A percentile compares a stretch with the other conserved stretches of the same genome.
phyloP scores from a whole-genome alignment of 1,284 basidiomycete species.

The Boletus sp. region DNA sequence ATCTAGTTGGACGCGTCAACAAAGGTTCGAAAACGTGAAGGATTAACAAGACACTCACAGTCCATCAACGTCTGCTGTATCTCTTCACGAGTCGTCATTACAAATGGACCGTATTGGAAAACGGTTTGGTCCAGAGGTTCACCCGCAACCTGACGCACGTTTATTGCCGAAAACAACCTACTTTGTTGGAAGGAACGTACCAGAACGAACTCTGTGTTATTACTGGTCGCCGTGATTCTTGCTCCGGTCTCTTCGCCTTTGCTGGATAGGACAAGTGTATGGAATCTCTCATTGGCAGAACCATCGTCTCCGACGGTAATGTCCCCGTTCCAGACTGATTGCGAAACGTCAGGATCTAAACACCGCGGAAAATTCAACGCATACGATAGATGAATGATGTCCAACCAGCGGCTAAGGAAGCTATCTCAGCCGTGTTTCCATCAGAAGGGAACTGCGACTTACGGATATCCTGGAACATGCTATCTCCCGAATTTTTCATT shows the following conservation, averaged over 20 bases:
- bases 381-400: constrained; percentile 78
- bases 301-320: constrained; percentile 57
- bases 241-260: constrained; percentile 58
- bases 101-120: constrained; percentile 85
- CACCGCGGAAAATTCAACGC: constrained; percentile 23
- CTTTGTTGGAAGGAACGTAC: constrained; percentile 36
- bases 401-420: constrained; percentile 63
- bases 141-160: constrained; percentile 60
- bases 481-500: constrained; percentile 61
- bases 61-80: constrained; percentile 82
- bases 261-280: constrained; percentile 77
- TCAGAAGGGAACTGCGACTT: constrained; percentile 30
- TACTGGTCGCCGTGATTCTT: constrained; percentile 49
- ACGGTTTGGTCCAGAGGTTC: constrained; percentile 88
- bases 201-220: constrained; percentile 68
- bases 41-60: constrained; percentile 45
- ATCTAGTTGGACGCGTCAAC: constrained; percentile 39
- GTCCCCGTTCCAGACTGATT: constrained; percentile 62
- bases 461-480: constrained; percentile 84
- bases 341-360: constrained; percentile 10
- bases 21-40: not conserved
- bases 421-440: constrained; percentile 1
- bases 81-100: constrained; percentile 78
- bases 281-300: constrained; percentile 52
- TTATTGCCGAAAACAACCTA: constrained; percentile 12